Evolutionary conservation across 768 basidiomycete species (phyloP).

Genomic region (Hydnomerulius pinastri): DNA sequence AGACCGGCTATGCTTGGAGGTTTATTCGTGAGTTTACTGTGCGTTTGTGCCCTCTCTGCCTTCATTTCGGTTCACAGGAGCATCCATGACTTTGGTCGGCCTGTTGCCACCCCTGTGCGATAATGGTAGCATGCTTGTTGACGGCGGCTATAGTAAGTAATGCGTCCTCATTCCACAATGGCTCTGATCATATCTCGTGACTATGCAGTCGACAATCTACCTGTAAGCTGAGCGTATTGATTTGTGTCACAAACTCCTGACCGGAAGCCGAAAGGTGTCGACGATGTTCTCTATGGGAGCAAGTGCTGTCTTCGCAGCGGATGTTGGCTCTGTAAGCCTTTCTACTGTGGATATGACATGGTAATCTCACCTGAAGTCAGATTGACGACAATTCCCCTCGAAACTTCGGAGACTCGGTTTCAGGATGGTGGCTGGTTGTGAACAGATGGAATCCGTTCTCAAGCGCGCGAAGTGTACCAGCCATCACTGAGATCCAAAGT

Average conservation of each 20-base stretch:
- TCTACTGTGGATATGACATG: neutral
- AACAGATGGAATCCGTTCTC: slow-evolving; percentile 95
- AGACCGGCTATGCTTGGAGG: slow-evolving; percentile 98
- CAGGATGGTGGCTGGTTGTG: slow-evolving; percentile 93
- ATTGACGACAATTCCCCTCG: slow-evolving; percentile 95
- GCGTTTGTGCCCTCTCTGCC: neutral
- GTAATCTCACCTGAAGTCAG: slow-evolving; percentile 33
- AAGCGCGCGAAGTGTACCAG: slow-evolving; percentile 71
- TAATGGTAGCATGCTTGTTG: slow-evolving; percentile 89
- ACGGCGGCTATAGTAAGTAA: slow-evolving; percentile 83
- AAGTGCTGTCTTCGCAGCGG: slow-evolving; percentile 86
- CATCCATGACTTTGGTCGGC: slow-evolving; percentile 97
- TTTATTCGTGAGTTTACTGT: slow-evolving; percentile 65
- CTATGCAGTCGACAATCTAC: slow-evolving; percentile 79
- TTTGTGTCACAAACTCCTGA: neutral
- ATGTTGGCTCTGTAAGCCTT: slow-evolving; percentile 80
- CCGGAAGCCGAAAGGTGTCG: slow-evolving; percentile 57
- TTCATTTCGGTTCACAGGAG: slow-evolving; percentile 51
- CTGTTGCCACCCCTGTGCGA: slow-evolving; percentile 93
- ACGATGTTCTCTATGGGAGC: slow-evolving; percentile 94
- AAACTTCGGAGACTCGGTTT: slow-evolving; percentile 92
- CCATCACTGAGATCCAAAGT: slow-evolving; percentile 92
- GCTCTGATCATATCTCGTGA: slow-evolving; percentile 8
- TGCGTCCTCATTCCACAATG: neutral
- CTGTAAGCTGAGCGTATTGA: slow-evolving; percentile 50